Percentiles rank a stretch among this genome's conserved stretches.
phyloP scores from a whole-genome alignment of 2,329 filamentous ascomycete species.

The Talaromyces sp. region DNA sequence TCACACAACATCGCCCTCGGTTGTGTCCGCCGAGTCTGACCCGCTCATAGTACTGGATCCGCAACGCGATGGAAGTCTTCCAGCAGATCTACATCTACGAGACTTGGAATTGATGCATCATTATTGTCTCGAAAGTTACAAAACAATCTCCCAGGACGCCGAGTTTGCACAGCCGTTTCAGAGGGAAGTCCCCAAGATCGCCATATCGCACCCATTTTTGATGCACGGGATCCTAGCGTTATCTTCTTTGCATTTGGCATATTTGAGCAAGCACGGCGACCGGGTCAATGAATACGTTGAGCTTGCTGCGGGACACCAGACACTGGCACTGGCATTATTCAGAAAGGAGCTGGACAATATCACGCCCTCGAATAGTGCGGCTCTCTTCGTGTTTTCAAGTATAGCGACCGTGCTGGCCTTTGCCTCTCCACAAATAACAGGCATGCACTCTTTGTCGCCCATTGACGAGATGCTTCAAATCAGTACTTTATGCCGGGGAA shows the following conservation, averaged over 20 bases:
- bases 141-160: slow-evolving; percentile 20
- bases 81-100: slow-evolving; percentile 25
- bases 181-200: slow-evolving; percentile 21
- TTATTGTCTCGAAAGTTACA: slow-evolving; percentile 34
- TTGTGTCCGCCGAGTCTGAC: slow-evolving; percentile 13
- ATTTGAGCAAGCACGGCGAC: slow-evolving; percentile 22
- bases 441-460: slow-evolving; percentile 17
- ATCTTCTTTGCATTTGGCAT: slow-evolving; percentile 22
- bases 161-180: slow-evolving; percentile 22
- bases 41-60: slow-evolving; percentile 19
- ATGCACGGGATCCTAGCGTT: slow-evolving; percentile 26
- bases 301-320: slow-evolving; percentile 26
- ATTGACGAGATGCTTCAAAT: slow-evolving; percentile 24
- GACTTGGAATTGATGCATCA: slow-evolving; percentile 43
- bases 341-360: slow-evolving; percentile 23
- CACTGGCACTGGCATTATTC: slow-evolving; percentile 24
- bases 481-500: slow-evolving; percentile 26
- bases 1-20: neutral
- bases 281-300: slow-evolving; percentile 23
- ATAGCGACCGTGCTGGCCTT: slow-evolving; percentile 30
- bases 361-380: slow-evolving; percentile 26
- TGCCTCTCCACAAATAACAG: slow-evolving; percentile 21
- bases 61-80: slow-evolving; percentile 16
- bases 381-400: slow-evolving; percentile 29
- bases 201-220: slow-evolving; percentile 22